Base-by-base conservation (phyloP, 2,329 filamentous ascomycete genomes). In the Paecilomyces fulvus region DNA sequence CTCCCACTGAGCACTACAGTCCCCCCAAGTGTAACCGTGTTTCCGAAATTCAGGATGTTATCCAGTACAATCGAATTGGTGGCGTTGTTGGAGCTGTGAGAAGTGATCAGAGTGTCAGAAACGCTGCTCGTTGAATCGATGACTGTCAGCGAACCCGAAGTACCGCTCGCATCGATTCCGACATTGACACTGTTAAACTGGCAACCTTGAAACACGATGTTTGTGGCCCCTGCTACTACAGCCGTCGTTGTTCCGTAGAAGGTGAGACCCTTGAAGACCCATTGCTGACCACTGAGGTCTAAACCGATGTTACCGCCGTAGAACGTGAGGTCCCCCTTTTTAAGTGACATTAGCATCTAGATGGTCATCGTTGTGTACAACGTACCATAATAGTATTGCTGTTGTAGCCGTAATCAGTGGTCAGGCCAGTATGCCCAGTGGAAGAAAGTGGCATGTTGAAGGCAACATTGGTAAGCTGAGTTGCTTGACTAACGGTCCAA, bases 211-310 rank as follows among this genome's bases (percentile, higher is more conserved):
- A 68, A 56, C 1, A 70, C 60, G 1, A 66, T 63, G 3, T 64
- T 66, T 51, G 59, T 67, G 43, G 67, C 68, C 11, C 66, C 67
- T 2, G 61, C 74, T 0, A 74, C 75, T 49, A 86, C 75, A 0
- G 73, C 67, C 1, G 76, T 77, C 2, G 78, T 80, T 64, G 84
- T 87, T 62, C 83, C 84, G 58, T 76, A 80, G 70, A 85, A 88
- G 64, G 75, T 80, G 33, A 76, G 67, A 1, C 73, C 69, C 65
- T 83, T 84, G 60, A 70, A 67, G 43, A 67, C 66, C 55, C 67
- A 67, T 51, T 71, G 66, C 25, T 71, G 68, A 21, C 69, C 68
- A 2, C 62, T 64, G 49, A 66, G 64, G 21, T 61, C 61, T 48
- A 72, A 64, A 21, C 68, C 68, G 11, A 66, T 61, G 0, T 58